Percentiles rank a stretch among this genome's conserved stretches.
phyloP scores from a whole-genome alignment of 176 grass and related monocot genomes.

The bread wheat (Triticum aestivum) region IWGSC_CS_RefSeq_v2.1 NC_057805.1:489261481-489261980 shows the following conservation, averaged over 20 bases:
- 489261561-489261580: background rate
- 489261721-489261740: no score
- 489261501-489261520: background rate
- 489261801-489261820: background rate
- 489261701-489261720: no score
- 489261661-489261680: background rate
- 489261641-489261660: background rate
- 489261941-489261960: conserved; percentile 62
- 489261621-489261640: background rate
- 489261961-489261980: conserved; percentile 89
- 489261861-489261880: background rate
- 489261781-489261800: background rate
- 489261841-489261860: background rate
- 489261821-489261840: background rate
- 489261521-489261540: conserved; percentile 1
- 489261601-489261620: background rate
- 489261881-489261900: background rate
- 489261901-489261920: background rate
- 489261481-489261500: background rate
- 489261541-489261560: background rate
- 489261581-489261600: background rate
- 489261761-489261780: no score
- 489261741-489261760: no score
- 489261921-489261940: background rate
- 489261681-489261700: no score